These are phyloP conservation scores for Crassisporium funariophilum DNA, from an alignment of 768 basidiomycete genomes.

Conservation along the genomic window DNA sequence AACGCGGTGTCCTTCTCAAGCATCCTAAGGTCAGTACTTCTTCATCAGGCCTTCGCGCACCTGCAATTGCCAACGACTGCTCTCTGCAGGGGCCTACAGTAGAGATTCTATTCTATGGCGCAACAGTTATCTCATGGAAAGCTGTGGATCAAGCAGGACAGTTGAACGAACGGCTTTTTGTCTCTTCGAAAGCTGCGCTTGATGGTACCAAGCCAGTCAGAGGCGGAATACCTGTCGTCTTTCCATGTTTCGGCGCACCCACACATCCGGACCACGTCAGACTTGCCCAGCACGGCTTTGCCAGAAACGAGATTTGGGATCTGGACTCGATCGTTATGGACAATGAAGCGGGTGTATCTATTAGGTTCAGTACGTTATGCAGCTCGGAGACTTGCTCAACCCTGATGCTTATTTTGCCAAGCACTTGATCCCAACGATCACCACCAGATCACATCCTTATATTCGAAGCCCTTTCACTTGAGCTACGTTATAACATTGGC, in stretches of 20 bases:
- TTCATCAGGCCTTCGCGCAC: background rate
- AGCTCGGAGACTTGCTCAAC: background rate
- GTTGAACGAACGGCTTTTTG: conserved; percentile 72
- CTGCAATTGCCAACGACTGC: background rate
- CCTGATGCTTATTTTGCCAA: conserved; percentile 24
- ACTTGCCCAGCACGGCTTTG: conserved; percentile 90
- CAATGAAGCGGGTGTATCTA: conserved; percentile 70
- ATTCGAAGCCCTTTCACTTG: conserved; percentile 69
- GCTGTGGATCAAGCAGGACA: conserved; percentile 38
- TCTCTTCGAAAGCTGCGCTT: conserved; percentile 76
- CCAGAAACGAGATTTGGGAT: conserved; percentile 74
- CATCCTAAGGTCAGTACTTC: conserved; percentile 59
- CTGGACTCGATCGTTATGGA: conserved; percentile 67
- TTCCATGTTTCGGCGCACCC: conserved; percentile 90
- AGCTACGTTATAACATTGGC: conserved; percentile 81
- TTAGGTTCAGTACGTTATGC: conserved; percentile 66
- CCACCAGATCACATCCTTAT: conserved; percentile 56
- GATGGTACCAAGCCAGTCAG: conserved; percentile 79
- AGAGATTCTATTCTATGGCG: conserved; percentile 77
- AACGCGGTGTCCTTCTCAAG: conserved; percentile 48
- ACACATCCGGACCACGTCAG: conserved; percentile 68
- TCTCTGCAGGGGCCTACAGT: conserved; percentile 59
- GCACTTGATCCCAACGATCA: conserved; percentile 67
- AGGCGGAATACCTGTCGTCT: conserved; percentile 65
- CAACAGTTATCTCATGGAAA: conserved; percentile 89